Percentiles rank a stretch among this genome's conserved stretches.
Conservation (phyloP, 2,329 filamentous ascomycete species). For the Microascus cirrosus region DNA sequence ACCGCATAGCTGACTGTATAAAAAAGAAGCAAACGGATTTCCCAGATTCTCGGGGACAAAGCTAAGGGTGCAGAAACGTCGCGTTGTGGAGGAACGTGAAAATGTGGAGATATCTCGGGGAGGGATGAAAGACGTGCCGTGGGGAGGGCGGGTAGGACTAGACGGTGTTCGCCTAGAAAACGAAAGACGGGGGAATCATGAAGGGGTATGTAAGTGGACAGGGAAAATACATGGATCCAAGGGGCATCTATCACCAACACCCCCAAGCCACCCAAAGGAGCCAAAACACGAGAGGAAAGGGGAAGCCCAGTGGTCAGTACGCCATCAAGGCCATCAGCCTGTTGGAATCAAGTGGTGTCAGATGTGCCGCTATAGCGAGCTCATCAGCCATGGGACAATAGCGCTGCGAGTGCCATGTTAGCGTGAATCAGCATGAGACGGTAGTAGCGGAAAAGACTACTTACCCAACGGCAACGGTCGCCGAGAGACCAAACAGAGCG, state of each 20-base stretch:
- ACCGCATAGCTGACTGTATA: neutral
- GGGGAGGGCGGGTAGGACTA: neutral
- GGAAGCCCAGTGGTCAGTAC: slow-evolving; percentile 1
- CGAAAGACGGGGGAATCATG: neutral
- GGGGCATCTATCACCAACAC: slow-evolving; percentile 4
- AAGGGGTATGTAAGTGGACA: neutral
- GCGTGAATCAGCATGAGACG: slow-evolving; percentile 4
- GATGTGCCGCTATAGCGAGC: slow-evolving; percentile 26
- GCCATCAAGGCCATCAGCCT: neutral
- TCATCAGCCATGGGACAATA: slow-evolving; percentile 39
- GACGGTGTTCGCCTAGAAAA: neutral
- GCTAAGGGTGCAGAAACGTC: neutral
- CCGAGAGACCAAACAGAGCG: slow-evolving; percentile 75
- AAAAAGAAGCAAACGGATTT: neutral
- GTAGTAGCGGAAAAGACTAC: slow-evolving; percentile 24
- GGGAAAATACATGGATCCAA: neutral
- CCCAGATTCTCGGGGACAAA: neutral
- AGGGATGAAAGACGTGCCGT: neutral
- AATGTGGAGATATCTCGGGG: neutral
- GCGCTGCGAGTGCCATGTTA: slow-evolving; percentile 20
- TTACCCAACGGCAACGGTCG: slow-evolving; percentile 84
- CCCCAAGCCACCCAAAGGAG: slow-evolving; percentile 3
- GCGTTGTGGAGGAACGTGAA: neutral
- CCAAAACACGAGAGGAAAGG: slow-evolving; percentile 6
- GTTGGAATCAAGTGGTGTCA: neutral